Evolutionary conservation across 2,329 filamentous ascomycete genomes (phyloP).

Genomic region (Clarireedia sp.): DNA sequence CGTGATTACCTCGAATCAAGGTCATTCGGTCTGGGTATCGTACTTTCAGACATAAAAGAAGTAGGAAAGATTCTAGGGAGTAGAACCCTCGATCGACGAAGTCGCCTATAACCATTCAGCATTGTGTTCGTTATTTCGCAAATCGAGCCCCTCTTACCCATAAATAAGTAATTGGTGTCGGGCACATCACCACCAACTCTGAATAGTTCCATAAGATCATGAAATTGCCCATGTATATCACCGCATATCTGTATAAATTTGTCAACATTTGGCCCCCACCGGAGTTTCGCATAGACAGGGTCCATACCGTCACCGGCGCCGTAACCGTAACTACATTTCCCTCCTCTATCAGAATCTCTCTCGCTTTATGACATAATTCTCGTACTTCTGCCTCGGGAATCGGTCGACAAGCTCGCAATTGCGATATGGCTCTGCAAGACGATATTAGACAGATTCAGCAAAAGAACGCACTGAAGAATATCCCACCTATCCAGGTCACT

Average conservation of each 20-base stretch:
- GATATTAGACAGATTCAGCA: conserved; percentile 5
- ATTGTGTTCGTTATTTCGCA: not conserved
- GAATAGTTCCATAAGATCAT: conserved; percentile 95
- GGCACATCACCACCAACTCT: conserved; percentile 88
- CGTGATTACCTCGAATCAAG: conserved; percentile 88
- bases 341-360: conserved; percentile 93
- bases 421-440: conserved; percentile 71
- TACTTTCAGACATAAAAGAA: conserved; percentile 92
- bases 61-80: conserved; percentile 91
- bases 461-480: not conserved
- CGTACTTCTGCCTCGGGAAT: conserved; percentile 94
- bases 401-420: conserved; percentile 88
- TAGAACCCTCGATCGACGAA: conserved; percentile 98
- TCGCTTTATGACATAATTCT: conserved; percentile 93
- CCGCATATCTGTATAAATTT: conserved; percentile 65
- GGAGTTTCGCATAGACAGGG: not conserved
- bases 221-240: conserved; percentile 94
- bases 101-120: conserved; percentile 52
- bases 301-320: conserved; percentile 76
- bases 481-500: conserved; percentile 88
- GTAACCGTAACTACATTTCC: conserved; percentile 94
- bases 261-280: conserved; percentile 11
- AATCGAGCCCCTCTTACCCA: conserved; percentile 51
- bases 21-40: conserved; percentile 97
- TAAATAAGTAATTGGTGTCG: conserved; percentile 94